Evolutionary conservation across 2,329 filamentous ascomycete genomes (phyloP).

Genomic region (Xylariales sp.): DNA sequence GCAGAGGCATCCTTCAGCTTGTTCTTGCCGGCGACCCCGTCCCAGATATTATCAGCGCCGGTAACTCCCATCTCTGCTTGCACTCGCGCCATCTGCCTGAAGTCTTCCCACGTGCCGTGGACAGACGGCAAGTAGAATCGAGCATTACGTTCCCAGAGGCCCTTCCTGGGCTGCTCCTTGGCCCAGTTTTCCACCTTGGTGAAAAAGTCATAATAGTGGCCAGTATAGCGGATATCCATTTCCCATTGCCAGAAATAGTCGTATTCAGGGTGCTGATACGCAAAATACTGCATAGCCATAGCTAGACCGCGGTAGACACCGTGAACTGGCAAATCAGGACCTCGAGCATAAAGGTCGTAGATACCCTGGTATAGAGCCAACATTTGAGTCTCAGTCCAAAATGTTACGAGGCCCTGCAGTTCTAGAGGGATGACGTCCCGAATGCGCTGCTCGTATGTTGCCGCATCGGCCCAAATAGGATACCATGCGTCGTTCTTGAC

Average conservation of each 20-base stretch:
- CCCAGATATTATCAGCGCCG: conserved; percentile 64
- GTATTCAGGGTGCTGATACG: conserved; percentile 81
- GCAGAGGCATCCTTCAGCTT: conserved; percentile 21
- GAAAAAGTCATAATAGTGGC: conserved; percentile 76
- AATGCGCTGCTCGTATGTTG: conserved; percentile 63
- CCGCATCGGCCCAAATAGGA: conserved; percentile 73
- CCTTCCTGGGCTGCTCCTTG: conserved; percentile 68
- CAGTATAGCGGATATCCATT: conserved; percentile 87
- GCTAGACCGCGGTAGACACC: conserved; percentile 89
- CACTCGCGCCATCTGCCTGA: conserved; percentile 70
- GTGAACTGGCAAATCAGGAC: conserved; percentile 71
- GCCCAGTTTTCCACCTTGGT: conserved; percentile 67
- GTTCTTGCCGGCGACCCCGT: conserved; percentile 39
- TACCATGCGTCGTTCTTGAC: conserved; percentile 70
- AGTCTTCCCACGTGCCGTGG: conserved; percentile 76
- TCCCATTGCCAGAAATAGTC: conserved; percentile 95
- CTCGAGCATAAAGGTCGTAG: conserved; percentile 66
- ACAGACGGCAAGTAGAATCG: conserved; percentile 74
- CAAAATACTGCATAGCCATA: conserved; percentile 94
- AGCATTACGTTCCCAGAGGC: conserved; percentile 74
- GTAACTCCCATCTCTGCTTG: conserved; percentile 67
- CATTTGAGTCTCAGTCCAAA: conserved; percentile 97
- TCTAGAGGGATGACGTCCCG: conserved; percentile 70
- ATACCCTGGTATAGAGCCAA: conserved; percentile 82
- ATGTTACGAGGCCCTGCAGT: conserved; percentile 80